Conservation (phyloP, 2,329 filamentous ascomycete genomes). For the Ophiostoma piceae region DNA sequence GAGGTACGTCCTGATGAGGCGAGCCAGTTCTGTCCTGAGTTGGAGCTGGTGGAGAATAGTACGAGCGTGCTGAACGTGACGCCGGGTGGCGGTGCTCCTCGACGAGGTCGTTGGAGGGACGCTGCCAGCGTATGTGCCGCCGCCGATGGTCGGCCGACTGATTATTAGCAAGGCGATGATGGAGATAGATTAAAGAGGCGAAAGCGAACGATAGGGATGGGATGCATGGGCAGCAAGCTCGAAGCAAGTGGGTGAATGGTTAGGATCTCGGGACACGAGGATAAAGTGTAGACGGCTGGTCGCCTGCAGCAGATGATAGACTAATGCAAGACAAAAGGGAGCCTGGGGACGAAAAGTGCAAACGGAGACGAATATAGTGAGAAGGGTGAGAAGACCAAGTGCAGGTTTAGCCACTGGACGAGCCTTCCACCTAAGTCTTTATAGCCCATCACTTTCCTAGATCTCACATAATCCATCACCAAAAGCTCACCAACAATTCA, state of each 20-base stretch:
- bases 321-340: neutral
- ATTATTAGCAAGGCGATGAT: neutral
- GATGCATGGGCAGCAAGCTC: neutral
- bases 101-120: conserved; percentile 8
- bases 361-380: neutral
- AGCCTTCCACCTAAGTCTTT: neutral
- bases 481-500: too few species aligned
- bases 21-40: neutral
- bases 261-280: neutral
- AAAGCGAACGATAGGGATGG: neutral
- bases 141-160: conserved; percentile 21
- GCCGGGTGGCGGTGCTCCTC: neutral
- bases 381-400: neutral
- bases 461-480: too few species aligned
- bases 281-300: neutral
- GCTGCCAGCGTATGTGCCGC: conserved; percentile 17
- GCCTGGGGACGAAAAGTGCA: neutral
- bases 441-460: too few species aligned
- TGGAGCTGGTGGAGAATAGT: neutral
- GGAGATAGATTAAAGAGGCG: neutral
- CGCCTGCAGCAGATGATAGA: neutral
- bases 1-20: conserved; percentile 3
- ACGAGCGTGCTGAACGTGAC: neutral
- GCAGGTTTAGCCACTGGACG: neutral
- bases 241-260: neutral